Base-by-base conservation (phyloP, 176 grass and related monocot genomes). In the Melocanna baccifera region DNA sequence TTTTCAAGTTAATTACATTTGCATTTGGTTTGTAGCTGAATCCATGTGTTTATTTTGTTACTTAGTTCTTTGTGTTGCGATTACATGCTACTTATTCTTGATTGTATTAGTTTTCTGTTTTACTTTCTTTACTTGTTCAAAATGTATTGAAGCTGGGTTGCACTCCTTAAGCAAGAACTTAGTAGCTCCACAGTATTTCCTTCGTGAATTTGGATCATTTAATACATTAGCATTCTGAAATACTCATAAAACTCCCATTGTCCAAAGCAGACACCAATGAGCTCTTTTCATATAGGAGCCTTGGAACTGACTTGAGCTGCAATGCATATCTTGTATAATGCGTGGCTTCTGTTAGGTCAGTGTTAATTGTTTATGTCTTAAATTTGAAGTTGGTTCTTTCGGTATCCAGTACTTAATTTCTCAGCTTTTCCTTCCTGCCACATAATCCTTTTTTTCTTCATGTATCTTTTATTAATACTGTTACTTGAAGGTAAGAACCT, bases 311-410 rank as follows among this genome's bases (percentile, higher is more conserved):
- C 80, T 85, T 97, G 88, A 85, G 90, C 88, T 91, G 88, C 89
- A 84, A 94, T 92, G 89, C 94, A 86, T 93, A 77, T 93, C 87
- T 91, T 89, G 80, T 96, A 57, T 94, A 92, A 87, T 88, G 88
- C 75, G 75, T 91, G 92, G 86, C 80, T 92, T 91, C 85, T 82
- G 88, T 94, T 97, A 94, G 92, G 94, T 97, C 90, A 97, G 94
- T 97, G 94, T 91, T 97, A 90, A 90, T 77, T 84, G 90, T 91
- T 90, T 94, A 81, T 88, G 87, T 87, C 80, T 79, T 88, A 89
- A 90, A 88, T 91, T 79, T 88, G 81, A 90, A 71, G 42, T 93
- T 36, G 62, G 73, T 84, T 86, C 80, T 86, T 94, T 79, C 61
- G 71, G 91, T 75, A 88, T 79, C 79, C 28, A 68, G 28, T 78